A percentile compares a stretch with the other conserved stretches of the same genome.
Evolutionary conservation across 495 filamentous ascomycete genomes (phyloP).

Genomic region (Delitschia confertaspora): DNA sequence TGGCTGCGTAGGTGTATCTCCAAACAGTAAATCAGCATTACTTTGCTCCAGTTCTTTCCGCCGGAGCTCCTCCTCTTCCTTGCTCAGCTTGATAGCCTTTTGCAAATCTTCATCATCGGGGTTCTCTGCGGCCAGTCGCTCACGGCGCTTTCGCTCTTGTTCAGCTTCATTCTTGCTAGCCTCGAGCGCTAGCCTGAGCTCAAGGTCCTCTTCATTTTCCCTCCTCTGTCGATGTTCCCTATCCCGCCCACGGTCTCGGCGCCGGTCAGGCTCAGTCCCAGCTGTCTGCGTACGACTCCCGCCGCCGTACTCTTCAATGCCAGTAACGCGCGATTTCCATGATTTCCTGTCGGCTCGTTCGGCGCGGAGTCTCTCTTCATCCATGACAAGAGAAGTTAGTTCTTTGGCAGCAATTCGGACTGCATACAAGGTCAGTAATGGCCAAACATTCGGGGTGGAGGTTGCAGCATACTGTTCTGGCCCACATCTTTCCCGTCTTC

Average conservation of each 20-base stretch:
- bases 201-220: slow-evolving; percentile 68
- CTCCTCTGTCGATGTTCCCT: slow-evolving; percentile 19
- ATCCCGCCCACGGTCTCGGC: slow-evolving; percentile 19
- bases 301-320: slow-evolving; percentile 70
- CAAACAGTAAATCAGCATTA: slow-evolving; percentile 80
- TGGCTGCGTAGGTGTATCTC: slow-evolving; percentile 54
- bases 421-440: slow-evolving; percentile 35
- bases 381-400: slow-evolving; percentile 83
- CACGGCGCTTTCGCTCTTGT: slow-evolving; percentile 68
- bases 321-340: slow-evolving; percentile 94
- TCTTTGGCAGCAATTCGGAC: slow-evolving; percentile 95
- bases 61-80: slow-evolving; percentile 85
- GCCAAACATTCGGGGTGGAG: not conserved
- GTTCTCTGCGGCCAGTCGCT: slow-evolving; percentile 43
- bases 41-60: slow-evolving; percentile 81
- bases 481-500: slow-evolving; percentile 93
- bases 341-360: slow-evolving; percentile 87
- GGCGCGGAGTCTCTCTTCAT: slow-evolving; percentile 86
- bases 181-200: slow-evolving; percentile 88
- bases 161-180: slow-evolving; percentile 94
- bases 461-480: slow-evolving; percentile 63
- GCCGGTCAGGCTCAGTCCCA: slow-evolving; percentile 33
- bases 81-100: slow-evolving; percentile 92
- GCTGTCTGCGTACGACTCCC: slow-evolving; percentile 19
- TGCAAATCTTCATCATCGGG: slow-evolving; percentile 78